Evolutionary conservation across 805 yeast genomes (phyloP), one percentile per base, ranked within the genome.

Genomic region (Saccharomycopsis sp.): DNA sequence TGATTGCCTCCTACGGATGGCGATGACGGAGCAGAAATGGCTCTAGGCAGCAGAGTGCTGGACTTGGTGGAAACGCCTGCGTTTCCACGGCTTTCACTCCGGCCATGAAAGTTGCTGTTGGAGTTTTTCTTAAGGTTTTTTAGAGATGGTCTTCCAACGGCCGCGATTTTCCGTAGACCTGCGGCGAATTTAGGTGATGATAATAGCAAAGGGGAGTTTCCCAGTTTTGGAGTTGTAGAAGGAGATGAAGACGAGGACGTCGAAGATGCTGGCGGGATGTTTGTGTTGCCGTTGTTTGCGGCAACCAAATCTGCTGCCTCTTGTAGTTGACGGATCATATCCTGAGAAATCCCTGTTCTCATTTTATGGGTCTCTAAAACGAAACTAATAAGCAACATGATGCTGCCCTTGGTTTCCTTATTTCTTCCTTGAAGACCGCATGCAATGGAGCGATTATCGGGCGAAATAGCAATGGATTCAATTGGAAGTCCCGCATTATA

Each of bases 341-440:
- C 59, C 14, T 52, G 55, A 17, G 56, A 51, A 12, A 58, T 8
- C 17, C 56, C 56, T 7, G 52, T 34, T 9, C 35, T 38, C 47
- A 49, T 53, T 49, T 49, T 47, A 19, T 12, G 51, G 22, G 38
- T 47, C 24, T 49, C 2, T 2, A 57, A 51, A 2, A 55, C 57
- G 38, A 59, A 50, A 22, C 35, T 53, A n/a, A 59, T 50, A 5
- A 59, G 29, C 15, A 59, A 41, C 60, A 59, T 57, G 52, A 56
- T 59, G 34, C 53, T 51, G 2, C 62, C 62, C 9, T 56, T 35
- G 23, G 62, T 59, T 44, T 59, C 52, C 20, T 41, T 76, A 67
- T 89, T 96, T 59, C 84, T 81, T 0, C 96, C 93, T 0, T 92
- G 87, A 24, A 92, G 83, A 1, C 96, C 94, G 63, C 89, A 81